Evolutionary conservation across 495 filamentous ascomycete genomes (phyloP).

Genomic region (Hypoxylon rickii): DNA sequence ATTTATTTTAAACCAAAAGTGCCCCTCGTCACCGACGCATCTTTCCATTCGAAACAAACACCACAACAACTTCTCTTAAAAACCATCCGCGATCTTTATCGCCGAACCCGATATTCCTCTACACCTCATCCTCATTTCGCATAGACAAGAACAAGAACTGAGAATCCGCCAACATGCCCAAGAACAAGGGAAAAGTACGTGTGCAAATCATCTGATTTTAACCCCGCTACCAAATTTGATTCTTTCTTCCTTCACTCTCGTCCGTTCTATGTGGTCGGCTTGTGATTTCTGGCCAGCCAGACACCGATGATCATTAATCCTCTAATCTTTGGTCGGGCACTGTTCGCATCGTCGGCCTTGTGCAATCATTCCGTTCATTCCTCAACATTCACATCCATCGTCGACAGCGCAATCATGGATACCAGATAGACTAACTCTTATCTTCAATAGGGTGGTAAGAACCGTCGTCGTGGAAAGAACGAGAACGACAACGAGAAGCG

Average conservation of each 20-base stretch:
- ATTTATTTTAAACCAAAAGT: slow-evolving; percentile 19
- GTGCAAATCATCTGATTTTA: slow-evolving; percentile 30
- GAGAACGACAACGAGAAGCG: slow-evolving; percentile 99
- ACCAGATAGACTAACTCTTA: slow-evolving; percentile 12
- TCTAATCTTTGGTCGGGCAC: no score
- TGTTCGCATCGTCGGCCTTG: no score
- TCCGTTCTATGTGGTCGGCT: slow-evolving; percentile 10
- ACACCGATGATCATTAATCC: no score
- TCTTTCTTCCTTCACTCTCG: background rate
- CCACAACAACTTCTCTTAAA: slow-evolving; percentile 1
- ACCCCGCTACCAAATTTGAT: slow-evolving; percentile 31
- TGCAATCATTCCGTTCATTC: no score
- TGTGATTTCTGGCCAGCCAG: background rate
- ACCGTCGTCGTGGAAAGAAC: slow-evolving; percentile 98
- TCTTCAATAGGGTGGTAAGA: slow-evolving; percentile 90
- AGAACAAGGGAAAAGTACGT: slow-evolving; percentile 98
- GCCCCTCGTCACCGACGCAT: slow-evolving; percentile 30
- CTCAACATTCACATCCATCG: slow-evolving; percentile 6
- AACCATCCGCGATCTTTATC: slow-evolving; percentile 6
- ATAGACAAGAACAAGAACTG: background rate
- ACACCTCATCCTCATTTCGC: background rate
- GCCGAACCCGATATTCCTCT: background rate
- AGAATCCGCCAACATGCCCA: slow-evolving; percentile 70
- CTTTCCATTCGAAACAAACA: slow-evolving; percentile 13
- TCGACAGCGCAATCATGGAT: slow-evolving; percentile 8